A percentile compares a stretch with the other conserved stretches of the same genome.
Conservation (phyloP, 495 filamentous ascomycete species). For the Talaromyces thailandensis region DNA sequence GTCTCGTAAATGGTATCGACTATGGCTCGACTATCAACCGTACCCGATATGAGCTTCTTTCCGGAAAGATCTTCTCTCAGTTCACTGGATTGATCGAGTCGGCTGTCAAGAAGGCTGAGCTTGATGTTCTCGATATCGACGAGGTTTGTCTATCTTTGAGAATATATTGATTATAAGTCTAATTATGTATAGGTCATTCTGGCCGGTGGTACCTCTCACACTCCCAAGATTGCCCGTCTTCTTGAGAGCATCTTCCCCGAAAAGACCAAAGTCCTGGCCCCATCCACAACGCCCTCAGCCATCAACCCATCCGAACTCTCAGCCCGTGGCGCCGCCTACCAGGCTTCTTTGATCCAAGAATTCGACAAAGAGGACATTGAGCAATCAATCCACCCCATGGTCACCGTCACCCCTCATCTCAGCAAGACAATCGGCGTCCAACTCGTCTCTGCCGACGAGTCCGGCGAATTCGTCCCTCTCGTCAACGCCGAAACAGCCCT, state of each 20-base stretch:
- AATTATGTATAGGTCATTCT: slow-evolving; percentile 58
- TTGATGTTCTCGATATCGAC: slow-evolving; percentile 88
- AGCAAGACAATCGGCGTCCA: slow-evolving; percentile 82
- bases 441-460: slow-evolving; percentile 42
- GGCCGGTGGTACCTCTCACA: slow-evolving; percentile 87
- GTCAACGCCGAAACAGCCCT: slow-evolving; percentile 80
- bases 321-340: slow-evolving; percentile 86
- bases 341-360: slow-evolving; percentile 84
- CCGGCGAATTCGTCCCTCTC: slow-evolving; percentile 60
- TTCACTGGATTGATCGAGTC: slow-evolving; percentile 78
- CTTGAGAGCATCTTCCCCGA: slow-evolving; percentile 71
- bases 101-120: slow-evolving; percentile 80
- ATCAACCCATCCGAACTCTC: slow-evolving; percentile 90
- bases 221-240: slow-evolving; percentile 78
- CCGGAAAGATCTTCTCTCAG: slow-evolving; percentile 71
- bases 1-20: slow-evolving; percentile 77
- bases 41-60: slow-evolving; percentile 85
- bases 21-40: slow-evolving; percentile 87
- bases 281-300: slow-evolving; percentile 62
- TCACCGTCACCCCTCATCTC: slow-evolving; percentile 88
- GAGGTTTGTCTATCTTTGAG: slow-evolving; percentile 40
- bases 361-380: slow-evolving; percentile 91
- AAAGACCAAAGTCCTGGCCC: slow-evolving; percentile 70
- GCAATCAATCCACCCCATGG: slow-evolving; percentile 89
- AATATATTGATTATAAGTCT: background rate